These are phyloP conservation scores for Circinella minor DNA, from an alignment of 371 early-diverging fungal species.

Conservation along the genomic window DNA sequence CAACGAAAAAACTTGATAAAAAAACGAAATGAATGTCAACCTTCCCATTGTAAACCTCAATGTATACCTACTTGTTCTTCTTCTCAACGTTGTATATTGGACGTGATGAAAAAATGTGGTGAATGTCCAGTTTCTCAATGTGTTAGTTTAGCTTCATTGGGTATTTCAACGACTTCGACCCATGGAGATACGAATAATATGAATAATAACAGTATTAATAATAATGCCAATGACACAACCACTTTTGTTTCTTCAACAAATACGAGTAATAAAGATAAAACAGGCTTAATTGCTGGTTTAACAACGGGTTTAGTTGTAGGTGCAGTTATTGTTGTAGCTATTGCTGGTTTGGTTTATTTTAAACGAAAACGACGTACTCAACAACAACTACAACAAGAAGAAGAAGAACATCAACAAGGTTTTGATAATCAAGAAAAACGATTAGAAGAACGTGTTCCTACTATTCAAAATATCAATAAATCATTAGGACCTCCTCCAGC, in stretches of 20 bases:
- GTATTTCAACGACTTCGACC: conserved; percentile 4
- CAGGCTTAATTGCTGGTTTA: conserved; percentile 37
- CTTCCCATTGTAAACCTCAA: conserved; percentile 16
- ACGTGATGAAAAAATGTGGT: conserved; percentile 20
- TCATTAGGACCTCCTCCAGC: conserved; percentile 18
- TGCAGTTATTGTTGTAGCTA: conserved; percentile 25
- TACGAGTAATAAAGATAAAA: not conserved
- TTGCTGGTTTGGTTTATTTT: conserved; percentile 38
- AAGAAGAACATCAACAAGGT: too few relatives aligned
- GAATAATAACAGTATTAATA: not conserved
- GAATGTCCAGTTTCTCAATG: conserved; percentile 23
- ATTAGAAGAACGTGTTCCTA: not conserved
- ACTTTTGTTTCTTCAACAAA: not conserved
- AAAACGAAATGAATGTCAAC: conserved; percentile 10
- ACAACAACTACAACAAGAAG: not conserved
- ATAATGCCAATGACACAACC: not conserved
- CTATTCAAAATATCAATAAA: not conserved
- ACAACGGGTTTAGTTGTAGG: conserved; percentile 35
- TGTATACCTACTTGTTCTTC: conserved; percentile 22
- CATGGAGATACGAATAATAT: too few relatives aligned
- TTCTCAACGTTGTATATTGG: conserved; percentile 17
- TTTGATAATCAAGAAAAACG: not conserved
- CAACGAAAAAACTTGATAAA: not conserved
- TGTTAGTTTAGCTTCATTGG: conserved; percentile 18
- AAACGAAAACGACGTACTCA: conserved; percentile 25